These are phyloP conservation scores for Talaromyces proteolyticus DNA, from an alignment of 495 filamentous ascomycete species.

Conservation along the genomic window DNA sequence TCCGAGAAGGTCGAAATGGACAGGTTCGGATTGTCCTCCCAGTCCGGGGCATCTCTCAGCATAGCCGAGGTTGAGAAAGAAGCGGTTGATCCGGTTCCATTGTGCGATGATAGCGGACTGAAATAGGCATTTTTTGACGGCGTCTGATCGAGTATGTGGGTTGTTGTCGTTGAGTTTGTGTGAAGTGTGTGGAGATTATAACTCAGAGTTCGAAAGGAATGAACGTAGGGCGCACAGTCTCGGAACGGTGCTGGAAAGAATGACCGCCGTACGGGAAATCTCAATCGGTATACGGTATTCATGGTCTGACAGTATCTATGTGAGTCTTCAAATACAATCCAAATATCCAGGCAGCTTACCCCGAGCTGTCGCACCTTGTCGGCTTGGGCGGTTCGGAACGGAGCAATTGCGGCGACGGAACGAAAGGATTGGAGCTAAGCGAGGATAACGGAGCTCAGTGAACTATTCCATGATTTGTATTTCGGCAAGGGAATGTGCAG, in stretches of 20 bases:
- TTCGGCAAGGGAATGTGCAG: too few relatives aligned
- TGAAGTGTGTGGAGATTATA: conserved; percentile 6
- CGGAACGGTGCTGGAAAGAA: background rate
- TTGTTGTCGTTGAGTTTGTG: background rate
- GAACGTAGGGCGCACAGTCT: background rate
- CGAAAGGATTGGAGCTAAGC: too few relatives aligned
- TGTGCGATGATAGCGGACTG: background rate
- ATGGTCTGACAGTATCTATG: background rate
- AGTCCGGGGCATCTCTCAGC: conserved; percentile 39
- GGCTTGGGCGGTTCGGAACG: too few relatives aligned
- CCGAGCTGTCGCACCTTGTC: conserved; percentile 5
- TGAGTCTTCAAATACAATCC: background rate
- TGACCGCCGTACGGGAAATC: background rate
- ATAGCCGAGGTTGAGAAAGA: conserved; percentile 2
- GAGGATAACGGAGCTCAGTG: too few relatives aligned
- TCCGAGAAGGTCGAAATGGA: conserved; percentile 77
- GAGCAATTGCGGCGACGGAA: background rate
- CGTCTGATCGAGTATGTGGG: background rate
- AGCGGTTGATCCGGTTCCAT: background rate
- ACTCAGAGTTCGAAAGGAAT: conserved; percentile 4
- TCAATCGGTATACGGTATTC: background rate
- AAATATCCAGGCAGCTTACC: background rate
- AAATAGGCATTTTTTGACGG: background rate
- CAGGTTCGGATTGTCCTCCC: conserved; percentile 77
- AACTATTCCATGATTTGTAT: too few relatives aligned